phyloP scores from a whole-genome alignment of 2,329 filamentous ascomycete genomes.

The Tympanopsis confertula region DNA sequence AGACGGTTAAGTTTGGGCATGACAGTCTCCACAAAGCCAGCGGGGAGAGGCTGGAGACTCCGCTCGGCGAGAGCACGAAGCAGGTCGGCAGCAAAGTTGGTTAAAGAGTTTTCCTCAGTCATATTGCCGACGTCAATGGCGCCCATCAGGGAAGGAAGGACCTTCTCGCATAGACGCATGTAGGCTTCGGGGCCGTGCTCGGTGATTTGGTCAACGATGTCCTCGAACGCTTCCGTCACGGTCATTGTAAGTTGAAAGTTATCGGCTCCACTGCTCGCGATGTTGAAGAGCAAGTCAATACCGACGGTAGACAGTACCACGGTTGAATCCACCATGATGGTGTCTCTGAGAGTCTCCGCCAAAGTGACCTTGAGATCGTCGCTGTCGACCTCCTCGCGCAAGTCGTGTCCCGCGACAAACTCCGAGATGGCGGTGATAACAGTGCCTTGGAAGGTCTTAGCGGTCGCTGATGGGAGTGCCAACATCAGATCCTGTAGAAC shows the following conservation, averaged over 20 bases:
- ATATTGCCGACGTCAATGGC: slow-evolving; percentile 81
- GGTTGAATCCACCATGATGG: slow-evolving; percentile 67
- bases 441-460: slow-evolving; percentile 42
- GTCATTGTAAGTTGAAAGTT: slow-evolving; percentile 88
- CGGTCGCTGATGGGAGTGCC: slow-evolving; percentile 29
- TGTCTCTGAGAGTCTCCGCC: slow-evolving; percentile 73
- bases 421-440: slow-evolving; percentile 53
- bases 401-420: slow-evolving; percentile 70
- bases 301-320: slow-evolving; percentile 65
- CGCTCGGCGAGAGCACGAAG: slow-evolving; percentile 71
- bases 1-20: slow-evolving; percentile 80
- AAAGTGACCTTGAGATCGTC: slow-evolving; percentile 88
- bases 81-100: slow-evolving; percentile 76
- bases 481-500: slow-evolving; percentile 60
- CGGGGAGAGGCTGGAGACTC: slow-evolving; percentile 72
- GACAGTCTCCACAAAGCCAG: slow-evolving; percentile 72
- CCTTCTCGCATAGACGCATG: slow-evolving; percentile 68
- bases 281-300: slow-evolving; percentile 72
- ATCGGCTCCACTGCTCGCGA: slow-evolving; percentile 75
- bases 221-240: slow-evolving; percentile 83
- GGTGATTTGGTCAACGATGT: slow-evolving; percentile 61
- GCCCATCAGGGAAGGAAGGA: slow-evolving; percentile 75
- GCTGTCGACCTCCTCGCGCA: slow-evolving; percentile 72
- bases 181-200: slow-evolving; percentile 58
- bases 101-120: slow-evolving; percentile 73